A percentile compares a stretch with the other conserved stretches of the same genome.
phyloP scores from a whole-genome alignment of 116 monocot species.

The Phalaenopsis hybrid region DNA sequence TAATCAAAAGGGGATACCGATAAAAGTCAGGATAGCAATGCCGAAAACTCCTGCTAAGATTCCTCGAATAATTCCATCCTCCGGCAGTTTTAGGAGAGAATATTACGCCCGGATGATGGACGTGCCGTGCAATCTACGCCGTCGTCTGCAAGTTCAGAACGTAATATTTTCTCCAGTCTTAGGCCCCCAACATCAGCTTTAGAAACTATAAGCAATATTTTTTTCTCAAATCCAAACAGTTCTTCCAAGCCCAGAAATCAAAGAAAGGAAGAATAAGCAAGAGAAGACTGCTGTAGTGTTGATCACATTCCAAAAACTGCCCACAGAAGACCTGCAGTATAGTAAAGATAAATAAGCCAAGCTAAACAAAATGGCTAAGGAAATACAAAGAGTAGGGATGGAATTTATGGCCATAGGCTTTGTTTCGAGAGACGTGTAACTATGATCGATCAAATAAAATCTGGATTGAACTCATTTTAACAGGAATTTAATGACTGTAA shows the following conservation, averaged over 20 bases:
- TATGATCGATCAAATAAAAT: too few relatives aligned
- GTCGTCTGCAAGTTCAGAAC: constrained; percentile 21
- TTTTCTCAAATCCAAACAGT: constrained; percentile 48
- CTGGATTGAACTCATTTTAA: too few relatives aligned
- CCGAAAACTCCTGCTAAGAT: constrained; percentile 50
- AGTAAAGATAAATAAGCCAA: background rate
- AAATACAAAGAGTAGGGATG: background rate
- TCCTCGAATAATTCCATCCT: constrained; percentile 71
- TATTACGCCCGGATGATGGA: too few relatives aligned
- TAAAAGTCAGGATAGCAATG: constrained; percentile 70
- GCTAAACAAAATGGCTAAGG: background rate
- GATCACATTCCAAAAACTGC: constrained; percentile 68
- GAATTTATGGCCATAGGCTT: too few relatives aligned
- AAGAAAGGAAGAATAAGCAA: constrained; percentile 43
- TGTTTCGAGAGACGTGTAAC: too few relatives aligned
- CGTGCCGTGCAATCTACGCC: too few relatives aligned
- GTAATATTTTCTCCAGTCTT: constrained; percentile 9
- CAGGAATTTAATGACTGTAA: too few relatives aligned
- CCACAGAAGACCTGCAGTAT: constrained; percentile 67
- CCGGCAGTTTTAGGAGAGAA: constrained; percentile 28
- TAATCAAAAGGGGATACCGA: constrained; percentile 63
- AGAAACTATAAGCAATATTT: constrained; percentile 59
- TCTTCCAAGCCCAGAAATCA: constrained; percentile 55
- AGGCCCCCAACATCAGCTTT: constrained; percentile 85
- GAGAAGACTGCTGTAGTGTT: constrained; percentile 62